phyloP scores from a whole-genome alignment of 225 moss, liverwort and hornwort species.

The Straminergon stramineum region DNA sequence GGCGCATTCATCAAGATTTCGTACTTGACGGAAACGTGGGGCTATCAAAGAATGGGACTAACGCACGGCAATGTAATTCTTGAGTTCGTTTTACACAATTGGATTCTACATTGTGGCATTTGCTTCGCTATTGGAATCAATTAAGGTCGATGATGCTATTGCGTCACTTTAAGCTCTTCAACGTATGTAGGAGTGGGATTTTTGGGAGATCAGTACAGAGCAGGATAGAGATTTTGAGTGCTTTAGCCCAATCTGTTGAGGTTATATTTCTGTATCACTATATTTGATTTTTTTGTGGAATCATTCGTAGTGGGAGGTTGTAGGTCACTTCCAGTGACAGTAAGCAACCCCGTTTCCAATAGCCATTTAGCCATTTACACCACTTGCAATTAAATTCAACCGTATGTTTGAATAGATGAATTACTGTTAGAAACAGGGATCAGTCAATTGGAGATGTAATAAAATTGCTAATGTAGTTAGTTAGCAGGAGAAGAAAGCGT shows the following conservation, averaged over 20 bases:
- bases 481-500: not conserved
- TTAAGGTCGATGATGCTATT: not conserved
- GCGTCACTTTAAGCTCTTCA: not conserved
- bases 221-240: not conserved
- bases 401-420: not conserved
- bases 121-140: not conserved
- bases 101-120: not conserved
- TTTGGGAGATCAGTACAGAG: not conserved
- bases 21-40: not conserved
- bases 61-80: not conserved
- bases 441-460: not conserved
- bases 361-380: not conserved
- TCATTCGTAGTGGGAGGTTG: not conserved
- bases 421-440: not conserved
- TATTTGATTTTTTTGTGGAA: not conserved
- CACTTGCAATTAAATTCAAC: not conserved
- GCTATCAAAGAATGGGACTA: not conserved
- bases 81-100: not conserved
- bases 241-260: not conserved
- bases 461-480: not conserved
- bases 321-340: not conserved
- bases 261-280: not conserved
- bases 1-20: not conserved
- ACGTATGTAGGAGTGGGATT: not conserved
- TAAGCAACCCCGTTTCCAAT: not conserved